Conservation (phyloP, 176 grass and related monocot genomes). For the Bonia amplexicaulis region DNA sequence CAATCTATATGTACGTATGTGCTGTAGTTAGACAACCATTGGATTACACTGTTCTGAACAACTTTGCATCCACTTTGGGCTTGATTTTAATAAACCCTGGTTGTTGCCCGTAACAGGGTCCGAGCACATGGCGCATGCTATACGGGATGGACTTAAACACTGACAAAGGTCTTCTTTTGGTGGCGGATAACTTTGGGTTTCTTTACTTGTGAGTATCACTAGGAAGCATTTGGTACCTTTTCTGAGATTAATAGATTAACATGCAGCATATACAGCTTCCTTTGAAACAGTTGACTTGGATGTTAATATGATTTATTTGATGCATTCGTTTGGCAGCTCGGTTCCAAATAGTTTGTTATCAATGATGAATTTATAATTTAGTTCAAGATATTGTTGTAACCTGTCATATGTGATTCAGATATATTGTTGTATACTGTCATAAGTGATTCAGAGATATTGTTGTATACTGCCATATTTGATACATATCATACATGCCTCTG, state of each 20-base stretch:
- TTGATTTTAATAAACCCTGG: neutral
- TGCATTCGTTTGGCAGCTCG: conserved; percentile 17
- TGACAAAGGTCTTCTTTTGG: conserved; percentile 67
- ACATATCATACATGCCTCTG: neutral
- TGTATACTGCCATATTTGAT: neutral
- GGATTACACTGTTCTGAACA: neutral
- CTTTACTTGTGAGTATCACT: conserved; percentile 66
- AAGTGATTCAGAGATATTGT: neutral
- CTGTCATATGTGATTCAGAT: neutral
- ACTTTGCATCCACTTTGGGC: neutral
- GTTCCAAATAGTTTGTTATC: conserved; percentile 1
- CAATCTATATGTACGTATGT: neutral
- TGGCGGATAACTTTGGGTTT: conserved; percentile 78
- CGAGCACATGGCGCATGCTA: conserved; percentile 75
- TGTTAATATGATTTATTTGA: neutral
- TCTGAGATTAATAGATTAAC: neutral
- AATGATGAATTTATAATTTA: neutral
- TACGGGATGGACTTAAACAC: conserved; percentile 85
- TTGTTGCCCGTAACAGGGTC: conserved; percentile 53
- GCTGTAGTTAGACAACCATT: neutral
- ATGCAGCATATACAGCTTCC: neutral
- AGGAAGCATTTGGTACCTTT: neutral
- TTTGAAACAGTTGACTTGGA: neutral
- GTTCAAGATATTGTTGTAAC: neutral
- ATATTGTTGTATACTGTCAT: neutral